Base-by-base conservation (phyloP, 768 basidiomycete genomes). In the Vararia minispora region DNA sequence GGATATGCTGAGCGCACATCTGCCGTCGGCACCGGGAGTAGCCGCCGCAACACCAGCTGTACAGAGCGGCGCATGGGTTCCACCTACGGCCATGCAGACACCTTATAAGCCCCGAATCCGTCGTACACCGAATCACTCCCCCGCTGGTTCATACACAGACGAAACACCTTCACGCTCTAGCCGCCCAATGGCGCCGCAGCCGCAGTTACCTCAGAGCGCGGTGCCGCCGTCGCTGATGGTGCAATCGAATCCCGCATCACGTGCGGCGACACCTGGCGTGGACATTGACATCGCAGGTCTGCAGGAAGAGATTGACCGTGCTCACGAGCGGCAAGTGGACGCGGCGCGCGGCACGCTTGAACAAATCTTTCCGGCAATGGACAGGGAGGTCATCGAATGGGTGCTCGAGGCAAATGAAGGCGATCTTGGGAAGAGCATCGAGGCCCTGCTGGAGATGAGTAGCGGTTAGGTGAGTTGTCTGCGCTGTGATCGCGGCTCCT, bases 371-470 rank as follows among this genome's bases (percentile, higher is more conserved):
- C 91, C 91, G 2, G 57, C 57, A 8, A 65, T 84, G 46, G 92
- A 97, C 52, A 56, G 57, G 32, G 92, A 92, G 57, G 75, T 95
- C 23, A 71, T 89, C 28, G 85, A 90, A 42, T 81, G 75, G 74
- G 88, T 97, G 25, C 61, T 94, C 41, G 90, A 94, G 54, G 88
- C 86, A 31, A 89, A 89, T 50, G 74, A 73, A 6, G 85, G 87
- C 14, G 89, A 95, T 62, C 54, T 95, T 41, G 90, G 89, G 28
- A 75, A 73, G 68, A 91, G 87, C 53, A 91, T 94, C 49, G 91
- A 94, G 53, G 74, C 68, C 34, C 55, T 90, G 44, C 60, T 90
- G 53, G 87, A 90, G 61, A 85, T 89, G 68, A 61, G 61, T 31
- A 60, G 60, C 29, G 55, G 53, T n/a, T n/a, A n/a, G n/a, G n/a